A percentile compares a stretch with the other conserved stretches of the same genome.
These are phyloP conservation scores for Plasmodium ovale DNA, from an alignment of 169 alveolate species.

Conservation along the genomic window DNA sequence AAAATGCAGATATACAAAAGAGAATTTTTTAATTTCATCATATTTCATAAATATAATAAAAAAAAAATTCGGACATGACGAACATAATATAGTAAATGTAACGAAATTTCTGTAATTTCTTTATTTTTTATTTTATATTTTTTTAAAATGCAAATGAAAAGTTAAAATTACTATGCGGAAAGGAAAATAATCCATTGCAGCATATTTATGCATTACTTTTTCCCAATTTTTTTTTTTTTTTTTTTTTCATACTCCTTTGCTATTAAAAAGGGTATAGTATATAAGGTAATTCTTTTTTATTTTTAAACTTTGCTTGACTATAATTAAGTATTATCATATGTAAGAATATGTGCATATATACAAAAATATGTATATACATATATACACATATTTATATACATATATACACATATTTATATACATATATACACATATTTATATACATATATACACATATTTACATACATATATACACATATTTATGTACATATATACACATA, in stretches of 20 bases:
- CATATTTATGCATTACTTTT: constrained; percentile 21
- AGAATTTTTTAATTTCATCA: constrained; percentile 1
- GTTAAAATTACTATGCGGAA: constrained; percentile 11
- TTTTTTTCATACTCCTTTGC: not conserved
- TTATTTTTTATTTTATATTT: too few species aligned
- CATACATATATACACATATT: too few species aligned
- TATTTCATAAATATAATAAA: constrained; percentile 5
- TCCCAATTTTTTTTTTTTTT: too few species aligned
- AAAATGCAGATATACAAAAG: constrained; percentile 9
- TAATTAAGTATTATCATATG: constrained; percentile 2
- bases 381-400: too few species aligned
- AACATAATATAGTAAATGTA: not conserved
- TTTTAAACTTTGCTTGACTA: constrained; percentile 2
- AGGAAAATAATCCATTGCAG: not conserved
- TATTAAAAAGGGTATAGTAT: constrained; percentile 19
- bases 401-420: too few species aligned
- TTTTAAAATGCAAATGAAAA: too few species aligned
- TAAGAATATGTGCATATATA: constrained; percentile 15
- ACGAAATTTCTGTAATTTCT: too few species aligned
- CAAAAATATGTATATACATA: constrained; percentile 6
- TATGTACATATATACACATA: too few species aligned
- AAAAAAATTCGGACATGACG: not conserved
- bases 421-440: too few species aligned
- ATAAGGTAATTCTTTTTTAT: constrained; percentile 7
- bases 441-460: too few species aligned